phyloP scores from a whole-genome alignment of 257 asterid species.

The Plantago major region DNA sequence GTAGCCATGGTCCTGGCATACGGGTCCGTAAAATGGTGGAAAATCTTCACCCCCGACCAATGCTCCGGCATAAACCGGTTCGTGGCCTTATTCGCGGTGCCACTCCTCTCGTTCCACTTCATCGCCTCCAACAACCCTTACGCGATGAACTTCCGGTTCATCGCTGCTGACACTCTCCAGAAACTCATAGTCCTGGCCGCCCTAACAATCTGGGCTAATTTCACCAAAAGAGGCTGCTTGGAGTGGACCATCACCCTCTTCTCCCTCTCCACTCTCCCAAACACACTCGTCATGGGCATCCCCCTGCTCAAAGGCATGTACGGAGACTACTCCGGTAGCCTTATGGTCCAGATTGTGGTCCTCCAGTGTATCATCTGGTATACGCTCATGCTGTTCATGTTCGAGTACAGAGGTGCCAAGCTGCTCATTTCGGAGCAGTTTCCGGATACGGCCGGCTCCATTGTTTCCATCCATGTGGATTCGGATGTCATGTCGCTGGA shows the following conservation, averaged over 20 bases:
- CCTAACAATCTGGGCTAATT: conserved; percentile 47
- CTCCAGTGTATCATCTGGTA: conserved; percentile 77
- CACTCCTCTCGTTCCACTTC: conserved; percentile 67
- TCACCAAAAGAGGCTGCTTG: conserved; percentile 47
- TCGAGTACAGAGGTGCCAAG: conserved; percentile 65
- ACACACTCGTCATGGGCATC: conserved; percentile 74
- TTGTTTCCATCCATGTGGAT: conserved; percentile 69
- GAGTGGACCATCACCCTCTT: conserved; percentile 70
- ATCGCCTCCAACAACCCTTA: conserved; percentile 60
- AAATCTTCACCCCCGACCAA: conserved; percentile 64
- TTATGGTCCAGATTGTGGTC: conserved; percentile 71
- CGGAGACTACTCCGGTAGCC: conserved; percentile 45
- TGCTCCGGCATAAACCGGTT: conserved; percentile 77
- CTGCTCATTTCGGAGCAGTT: conserved; percentile 61
- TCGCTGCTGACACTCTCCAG: conserved; percentile 64
- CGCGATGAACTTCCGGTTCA: conserved; percentile 56
- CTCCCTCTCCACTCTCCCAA: conserved; percentile 61
- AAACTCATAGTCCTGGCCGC: conserved; percentile 49
- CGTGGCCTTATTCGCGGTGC: conserved; percentile 72
- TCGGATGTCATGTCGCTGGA: conserved; percentile 69
- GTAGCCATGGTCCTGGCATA: conserved; percentile 71
- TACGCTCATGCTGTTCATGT: conserved; percentile 72
- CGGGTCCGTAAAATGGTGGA: conserved; percentile 81
- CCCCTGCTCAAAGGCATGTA: conserved; percentile 70
- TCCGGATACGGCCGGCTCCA: conserved; percentile 68